A percentile compares a stretch with the other conserved stretches of the same genome.
Evolutionary conservation across 192 early-diverging fungal species (phyloP).

Genomic region (Kappamyces sp.): DNA sequence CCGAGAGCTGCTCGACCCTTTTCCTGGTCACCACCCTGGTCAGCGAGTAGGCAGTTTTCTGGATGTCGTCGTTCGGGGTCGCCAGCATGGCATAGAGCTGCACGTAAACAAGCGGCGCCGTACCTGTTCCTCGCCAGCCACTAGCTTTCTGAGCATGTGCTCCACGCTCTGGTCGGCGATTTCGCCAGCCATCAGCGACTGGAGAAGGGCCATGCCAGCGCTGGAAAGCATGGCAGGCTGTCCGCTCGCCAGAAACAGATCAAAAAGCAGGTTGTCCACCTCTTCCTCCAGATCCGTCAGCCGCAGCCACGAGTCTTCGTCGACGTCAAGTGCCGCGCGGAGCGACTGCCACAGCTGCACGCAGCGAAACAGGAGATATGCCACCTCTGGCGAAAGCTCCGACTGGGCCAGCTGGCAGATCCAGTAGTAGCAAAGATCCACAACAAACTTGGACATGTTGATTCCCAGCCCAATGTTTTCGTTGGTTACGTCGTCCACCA

Average conservation of each 20-base stretch:
- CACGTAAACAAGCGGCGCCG: background rate
- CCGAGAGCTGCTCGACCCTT: slow-evolving; percentile 27
- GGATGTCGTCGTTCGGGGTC: slow-evolving; percentile 26
- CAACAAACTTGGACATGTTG: slow-evolving; percentile 32
- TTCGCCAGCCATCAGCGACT: no score
- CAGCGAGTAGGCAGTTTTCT: slow-evolving; percentile 25
- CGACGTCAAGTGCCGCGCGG: background rate
- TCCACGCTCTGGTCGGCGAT: no score
- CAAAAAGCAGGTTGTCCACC: background rate
- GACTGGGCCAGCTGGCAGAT: slow-evolving; percentile 8
- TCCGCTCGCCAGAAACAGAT: background rate
- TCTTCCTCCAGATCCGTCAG: slow-evolving; percentile 3
- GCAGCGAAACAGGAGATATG: background rate
- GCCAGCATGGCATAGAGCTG: slow-evolving; percentile 30
- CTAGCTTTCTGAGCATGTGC: no score
- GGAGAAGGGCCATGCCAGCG: no score
- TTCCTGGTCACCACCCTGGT: slow-evolving; percentile 26
- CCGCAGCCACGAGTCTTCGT: slow-evolving; percentile 2
- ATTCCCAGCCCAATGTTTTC: slow-evolving; percentile 26
- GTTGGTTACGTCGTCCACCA: slow-evolving; percentile 12
- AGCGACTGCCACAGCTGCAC: background rate
- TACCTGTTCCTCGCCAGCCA: no score
- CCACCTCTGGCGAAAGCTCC: background rate
- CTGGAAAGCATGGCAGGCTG: background rate
- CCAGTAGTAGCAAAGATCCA: slow-evolving; percentile 17